Evolutionary conservation across 148 eudicot species (phyloP).

Genomic region (Gaultheria prostrata): DNA sequence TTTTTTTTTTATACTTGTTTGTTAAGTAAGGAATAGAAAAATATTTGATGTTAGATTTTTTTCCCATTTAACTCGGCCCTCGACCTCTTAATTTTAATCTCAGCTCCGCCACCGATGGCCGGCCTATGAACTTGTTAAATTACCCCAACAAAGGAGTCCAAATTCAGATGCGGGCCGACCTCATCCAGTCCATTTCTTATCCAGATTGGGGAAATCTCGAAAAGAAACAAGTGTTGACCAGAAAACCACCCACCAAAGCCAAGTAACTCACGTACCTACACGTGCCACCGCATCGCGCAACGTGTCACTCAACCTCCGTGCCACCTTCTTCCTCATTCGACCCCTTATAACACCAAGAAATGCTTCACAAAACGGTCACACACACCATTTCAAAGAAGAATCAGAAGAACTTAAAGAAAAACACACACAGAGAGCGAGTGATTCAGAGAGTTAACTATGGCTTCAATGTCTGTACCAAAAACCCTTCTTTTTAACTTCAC

Average conservation of each 20-base stretch:
- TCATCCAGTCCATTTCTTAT: background rate
- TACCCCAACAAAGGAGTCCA: background rate
- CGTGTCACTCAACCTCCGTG: conserved; percentile 31
- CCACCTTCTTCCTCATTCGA: conserved; percentile 23
- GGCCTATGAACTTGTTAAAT: background rate
- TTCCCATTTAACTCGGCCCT: no score
- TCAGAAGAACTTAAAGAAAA: background rate
- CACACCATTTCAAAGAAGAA: background rate
- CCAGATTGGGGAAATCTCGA: background rate
- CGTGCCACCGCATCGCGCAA: conserved; percentile 14
- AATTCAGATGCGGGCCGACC: background rate
- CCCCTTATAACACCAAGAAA: background rate
- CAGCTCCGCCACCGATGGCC: no score
- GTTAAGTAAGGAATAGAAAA: no score
- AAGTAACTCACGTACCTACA: background rate
- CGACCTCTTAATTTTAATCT: no score
- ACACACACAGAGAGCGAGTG: background rate
- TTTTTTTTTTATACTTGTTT: no score
- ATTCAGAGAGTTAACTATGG: conserved; percentile 27
- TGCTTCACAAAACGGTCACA: no score
- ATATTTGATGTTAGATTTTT: no score
- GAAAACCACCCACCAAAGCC: background rate
- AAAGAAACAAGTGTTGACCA: conserved; percentile 5
- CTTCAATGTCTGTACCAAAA: conserved; percentile 38
- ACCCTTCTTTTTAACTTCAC: conserved; percentile 42